Evolutionary conservation across 2,329 filamentous ascomycete species (phyloP).

Genomic region (Fusarium sp.): DNA sequence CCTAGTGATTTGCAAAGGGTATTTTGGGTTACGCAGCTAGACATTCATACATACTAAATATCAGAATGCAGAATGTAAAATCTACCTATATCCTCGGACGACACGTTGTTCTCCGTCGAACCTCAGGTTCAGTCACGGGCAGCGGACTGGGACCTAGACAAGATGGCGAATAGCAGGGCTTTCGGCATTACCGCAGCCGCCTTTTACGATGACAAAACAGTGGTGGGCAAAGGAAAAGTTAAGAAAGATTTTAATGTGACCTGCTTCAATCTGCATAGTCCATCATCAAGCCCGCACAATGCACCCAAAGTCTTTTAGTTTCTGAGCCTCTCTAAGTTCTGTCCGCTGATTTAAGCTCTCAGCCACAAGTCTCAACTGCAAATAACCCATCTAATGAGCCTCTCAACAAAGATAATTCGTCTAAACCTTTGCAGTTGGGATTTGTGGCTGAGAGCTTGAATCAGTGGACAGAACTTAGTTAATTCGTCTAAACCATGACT

Average conservation of each 20-base stretch:
- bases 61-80: too few relatives aligned
- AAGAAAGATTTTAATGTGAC: neutral
- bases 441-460: too few relatives aligned
- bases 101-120: too few relatives aligned
- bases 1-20: accelerated
- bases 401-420: too few relatives aligned
- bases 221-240: accelerated
- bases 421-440: too few relatives aligned
- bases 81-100: too few relatives aligned
- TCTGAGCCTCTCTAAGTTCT: neutral
- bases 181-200: accelerated
- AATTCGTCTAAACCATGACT: neutral
- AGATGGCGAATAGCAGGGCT: accelerated
- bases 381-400: too few relatives aligned
- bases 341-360: too few relatives aligned
- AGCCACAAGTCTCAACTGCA: too few relatives aligned
- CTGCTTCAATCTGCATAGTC: neutral
- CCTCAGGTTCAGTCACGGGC: neutral
- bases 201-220: accelerated
- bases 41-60: accelerated
- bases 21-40: too few relatives aligned
- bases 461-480: too few relatives aligned
- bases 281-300: neutral
- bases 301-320: accelerated
- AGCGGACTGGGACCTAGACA: neutral